Evolutionary conservation across 148 eudicot genomes (phyloP), one percentile per base, ranked within the genome.

Genomic region (Persicaria tinctoria): DNA sequence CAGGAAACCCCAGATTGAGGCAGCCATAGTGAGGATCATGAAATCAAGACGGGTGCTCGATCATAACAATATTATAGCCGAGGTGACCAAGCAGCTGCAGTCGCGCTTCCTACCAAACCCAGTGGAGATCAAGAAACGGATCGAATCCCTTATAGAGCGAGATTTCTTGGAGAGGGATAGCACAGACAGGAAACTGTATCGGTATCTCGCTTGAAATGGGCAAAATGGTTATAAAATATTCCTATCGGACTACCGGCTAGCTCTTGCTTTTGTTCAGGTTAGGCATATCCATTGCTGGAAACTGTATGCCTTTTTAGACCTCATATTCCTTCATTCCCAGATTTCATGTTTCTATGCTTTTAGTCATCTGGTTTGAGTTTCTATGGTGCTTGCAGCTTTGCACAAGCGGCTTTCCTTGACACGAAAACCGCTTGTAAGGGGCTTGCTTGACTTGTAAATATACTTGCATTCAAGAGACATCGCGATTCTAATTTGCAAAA

Each of bases 1-100:
- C 81, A 80, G 97, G 54, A 91, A 91, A 78, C 97, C 93, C 53
- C 97, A 91, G 87, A 91, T 91, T 38, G 97, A 91, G 82, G 93
- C 97, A 45, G 93, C 97, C 5, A 84, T 91, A 27, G 97, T 91
- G 64, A 85, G 97, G 73, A 91, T 89, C 59, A 91, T 91, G 97
- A 91, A 91, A 78, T 85, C 97, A 0, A 82, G 93, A 69, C 82
- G 84, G 68, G 89, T 88, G 27, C 85, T 90, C 5, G 95, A 90
- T 77, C 95, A 90, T 70, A 92, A 92, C 76, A 92, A 92, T 53
- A 84, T 89, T 59, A 86, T 92, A 51, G 82, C 97, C 0, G 97
- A 92, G 82, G 97, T 89, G 50, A 91, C 97, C 17, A 91, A 89
- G 82, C 93, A 91, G 74, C 74, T 91, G 82, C 97, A 91, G 75